These are phyloP conservation scores for Aspergillus japonicus DNA, from an alignment of 2,329 filamentous ascomycete genomes.

Conservation along the genomic window DNA sequence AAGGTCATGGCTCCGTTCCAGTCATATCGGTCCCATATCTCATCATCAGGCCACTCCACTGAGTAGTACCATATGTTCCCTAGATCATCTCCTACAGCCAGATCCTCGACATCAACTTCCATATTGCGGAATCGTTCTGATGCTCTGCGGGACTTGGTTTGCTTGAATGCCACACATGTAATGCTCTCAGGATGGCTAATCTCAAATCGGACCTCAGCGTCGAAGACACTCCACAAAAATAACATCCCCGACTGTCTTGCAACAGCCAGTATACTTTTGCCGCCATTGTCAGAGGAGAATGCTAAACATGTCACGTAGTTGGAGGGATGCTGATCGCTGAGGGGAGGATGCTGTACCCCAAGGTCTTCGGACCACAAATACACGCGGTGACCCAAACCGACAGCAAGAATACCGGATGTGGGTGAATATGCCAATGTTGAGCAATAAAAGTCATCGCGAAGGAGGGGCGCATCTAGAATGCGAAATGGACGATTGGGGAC, in stretches of 20 bases:
- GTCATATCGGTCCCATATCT: slow-evolving; percentile 63
- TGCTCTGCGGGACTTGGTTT: slow-evolving; percentile 53
- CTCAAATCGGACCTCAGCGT: slow-evolving; percentile 68
- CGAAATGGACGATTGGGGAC: slow-evolving; percentile 76
- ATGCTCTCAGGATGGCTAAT: slow-evolving; percentile 69
- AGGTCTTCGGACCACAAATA: slow-evolving; percentile 84
- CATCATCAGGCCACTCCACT: slow-evolving; percentile 71
- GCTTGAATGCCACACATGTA: slow-evolving; percentile 79
- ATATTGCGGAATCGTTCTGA: slow-evolving; percentile 51
- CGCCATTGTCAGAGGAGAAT: slow-evolving; percentile 78
- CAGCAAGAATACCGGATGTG: slow-evolving; percentile 72
- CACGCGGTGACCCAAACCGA: slow-evolving; percentile 74
- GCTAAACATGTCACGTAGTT: slow-evolving; percentile 76
- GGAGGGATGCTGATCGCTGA: slow-evolving; percentile 48
- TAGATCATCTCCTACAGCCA: slow-evolving; percentile 80
- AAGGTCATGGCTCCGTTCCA: slow-evolving; percentile 79
- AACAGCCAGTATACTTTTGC: slow-evolving; percentile 77
- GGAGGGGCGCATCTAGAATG: slow-evolving; percentile 80
- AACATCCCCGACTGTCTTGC: slow-evolving; percentile 76
- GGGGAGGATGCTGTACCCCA: slow-evolving; percentile 63
- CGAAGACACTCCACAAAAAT: slow-evolving; percentile 71
- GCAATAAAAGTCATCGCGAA: slow-evolving; percentile 97
- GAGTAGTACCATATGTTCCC: slow-evolving; percentile 86
- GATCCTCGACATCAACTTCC: slow-evolving; percentile 70
- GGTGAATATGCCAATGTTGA: slow-evolving; percentile 82